Evolutionary conservation across 768 basidiomycete genomes (phyloP).

Genomic region (Tulasnella sp.): DNA sequence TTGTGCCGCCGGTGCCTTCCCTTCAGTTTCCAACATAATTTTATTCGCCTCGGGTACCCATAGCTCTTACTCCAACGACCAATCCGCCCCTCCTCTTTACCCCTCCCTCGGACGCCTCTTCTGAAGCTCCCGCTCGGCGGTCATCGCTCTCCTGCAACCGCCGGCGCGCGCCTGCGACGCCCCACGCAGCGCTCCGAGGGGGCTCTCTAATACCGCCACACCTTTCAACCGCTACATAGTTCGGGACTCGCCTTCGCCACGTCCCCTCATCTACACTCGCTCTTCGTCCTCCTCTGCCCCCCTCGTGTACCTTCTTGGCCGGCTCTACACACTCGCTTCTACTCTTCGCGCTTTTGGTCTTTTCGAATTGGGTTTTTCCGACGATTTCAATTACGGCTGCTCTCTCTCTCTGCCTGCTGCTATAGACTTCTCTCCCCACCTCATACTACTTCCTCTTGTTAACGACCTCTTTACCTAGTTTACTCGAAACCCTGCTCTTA

Average conservation of each 20-base stretch:
- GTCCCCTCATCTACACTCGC: conserved; percentile 2
- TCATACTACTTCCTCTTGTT: not conserved
- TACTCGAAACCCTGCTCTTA: not conserved
- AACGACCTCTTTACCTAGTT: not conserved
- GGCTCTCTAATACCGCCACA: not conserved
- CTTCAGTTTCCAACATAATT: not conserved
- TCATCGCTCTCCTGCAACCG: not conserved
- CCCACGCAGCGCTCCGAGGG: not conserved
- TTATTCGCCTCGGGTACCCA: conserved; percentile 4
- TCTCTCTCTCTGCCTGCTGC: not conserved
- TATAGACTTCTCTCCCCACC: not conserved
- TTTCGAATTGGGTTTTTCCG: not conserved
- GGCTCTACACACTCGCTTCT: not conserved
- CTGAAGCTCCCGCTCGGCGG: not conserved
- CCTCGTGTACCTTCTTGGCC: conserved; percentile 1
- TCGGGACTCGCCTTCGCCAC: not conserved
- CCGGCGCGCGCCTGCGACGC: not conserved
- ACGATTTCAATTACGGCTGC: conserved; percentile 8
- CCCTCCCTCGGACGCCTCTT: not conserved
- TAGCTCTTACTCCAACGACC: not conserved
- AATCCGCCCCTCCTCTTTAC: not conserved
- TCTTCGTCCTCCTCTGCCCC: not conserved
- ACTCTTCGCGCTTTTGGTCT: conserved; percentile 2
- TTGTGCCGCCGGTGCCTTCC: not conserved
- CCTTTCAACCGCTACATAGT: conserved; percentile 1